Conservation (phyloP, 2,329 filamentous ascomycete genomes). For the Pseudopyrenochaeta lycopersici region DNA sequence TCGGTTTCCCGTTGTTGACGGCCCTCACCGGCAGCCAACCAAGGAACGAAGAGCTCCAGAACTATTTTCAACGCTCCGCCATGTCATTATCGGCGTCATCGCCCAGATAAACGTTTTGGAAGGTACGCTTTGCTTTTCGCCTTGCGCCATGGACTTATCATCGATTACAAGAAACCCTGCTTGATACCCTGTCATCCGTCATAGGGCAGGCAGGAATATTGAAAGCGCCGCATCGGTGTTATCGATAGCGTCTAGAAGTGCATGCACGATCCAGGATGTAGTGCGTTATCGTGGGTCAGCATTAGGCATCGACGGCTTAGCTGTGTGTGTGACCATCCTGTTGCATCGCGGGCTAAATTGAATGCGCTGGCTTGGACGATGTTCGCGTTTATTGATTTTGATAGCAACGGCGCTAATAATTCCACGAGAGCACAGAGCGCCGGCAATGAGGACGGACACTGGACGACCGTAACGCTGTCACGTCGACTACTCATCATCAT, state of each 20-base stretch:
- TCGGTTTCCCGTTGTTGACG: not conserved
- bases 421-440: not conserved
- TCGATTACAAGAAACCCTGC: slow-evolving; percentile 1
- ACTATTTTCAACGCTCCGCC: not conserved
- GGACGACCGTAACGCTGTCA: not conserved
- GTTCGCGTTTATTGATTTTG: slow-evolving; percentile 25
- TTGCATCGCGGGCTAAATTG: not conserved
- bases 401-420: slow-evolving; percentile 1
- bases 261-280: slow-evolving; percentile 15
- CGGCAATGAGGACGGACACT: not conserved
- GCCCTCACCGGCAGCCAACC: not conserved
- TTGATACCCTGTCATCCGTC: slow-evolving; percentile 8
- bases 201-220: slow-evolving; percentile 27
- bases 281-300: slow-evolving; percentile 15
- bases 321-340: not conserved
- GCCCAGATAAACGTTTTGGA: not conserved
- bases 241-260: slow-evolving; percentile 31
- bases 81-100: slow-evolving; percentile 6
- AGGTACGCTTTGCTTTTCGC: not conserved
- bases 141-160: not conserved
- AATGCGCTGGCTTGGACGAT: not conserved
- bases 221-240: slow-evolving; percentile 24
- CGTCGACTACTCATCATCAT: slow-evolving; percentile 66
- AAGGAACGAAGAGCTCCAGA: not conserved
- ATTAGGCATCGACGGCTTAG: slow-evolving; percentile 1